Evolutionary conservation across 305 asterid species (phyloP), one percentile per base, ranked within the genome.

Genomic region (Fraxinus angustifolia): DNA sequence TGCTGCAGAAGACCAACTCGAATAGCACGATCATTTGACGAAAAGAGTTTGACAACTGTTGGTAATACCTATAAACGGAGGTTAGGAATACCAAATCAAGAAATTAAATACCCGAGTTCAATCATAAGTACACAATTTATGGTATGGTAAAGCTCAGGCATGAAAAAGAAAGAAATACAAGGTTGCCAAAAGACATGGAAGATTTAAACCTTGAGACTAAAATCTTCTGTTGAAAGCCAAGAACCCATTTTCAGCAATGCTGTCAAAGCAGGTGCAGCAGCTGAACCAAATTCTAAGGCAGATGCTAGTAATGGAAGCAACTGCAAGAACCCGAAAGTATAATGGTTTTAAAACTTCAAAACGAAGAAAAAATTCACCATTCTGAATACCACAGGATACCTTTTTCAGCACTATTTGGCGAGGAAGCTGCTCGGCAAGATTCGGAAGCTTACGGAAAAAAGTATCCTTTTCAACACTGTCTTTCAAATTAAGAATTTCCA

Each of bases 391-490:
- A 68, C 1, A 7, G 58, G 48, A 50, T 86, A 94, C 98, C 99
- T 96, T 96, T 88, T 96, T 96, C 87, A 94, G 90, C 84, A 96
- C 98, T 84, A 96, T 96, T 83, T 93, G 93, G 30, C 90, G 96
- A 62, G 99, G 99, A 81, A 96, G 96, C 90, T 96, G 98, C 88
- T 96, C 99, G 1, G 93, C 95, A 65, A 94, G 90, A 92, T 84
- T 96, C 45, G 99, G 99, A 84, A 96, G 98, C 87, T 92, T 96
- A 56, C 99, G 97, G 89, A 96, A 96, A 90, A 96, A 96, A 26
- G 90, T 90, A 81, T 96, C 99, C 89, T 94, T 96, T 87, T 96
- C 99, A 73, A 94, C 98, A 84, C 99, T 94, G 86, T 94, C 99
- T 91, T 96, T 96, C 87, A 96, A 89, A 88, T 91, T 96, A 81